A percentile compares a stretch with the other conserved stretches of the same genome.
phyloP scores from a whole-genome alignment of 2,329 filamentous ascomycete species.

The Lachnellula cervina region DNA sequence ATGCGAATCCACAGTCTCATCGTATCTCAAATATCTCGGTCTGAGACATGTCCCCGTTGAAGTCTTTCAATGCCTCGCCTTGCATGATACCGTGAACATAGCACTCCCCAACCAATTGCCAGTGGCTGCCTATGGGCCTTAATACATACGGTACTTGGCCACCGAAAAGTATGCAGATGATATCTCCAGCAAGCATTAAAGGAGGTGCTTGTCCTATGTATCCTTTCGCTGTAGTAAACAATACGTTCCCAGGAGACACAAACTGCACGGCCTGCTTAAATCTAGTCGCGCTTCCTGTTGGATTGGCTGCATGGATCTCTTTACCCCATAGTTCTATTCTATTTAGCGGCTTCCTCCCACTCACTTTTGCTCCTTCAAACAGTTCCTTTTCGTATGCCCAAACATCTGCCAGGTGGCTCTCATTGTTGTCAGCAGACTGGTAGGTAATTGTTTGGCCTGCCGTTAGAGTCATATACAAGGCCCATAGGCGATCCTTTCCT shows the following conservation, averaged over 20 bases:
- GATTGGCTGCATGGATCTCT: neutral
- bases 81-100: constrained; percentile 14
- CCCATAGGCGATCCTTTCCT: neutral
- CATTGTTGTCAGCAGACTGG: neutral
- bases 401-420: neutral
- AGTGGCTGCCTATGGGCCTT: neutral
- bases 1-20: neutral
- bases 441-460: neutral
- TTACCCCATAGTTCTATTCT: neutral
- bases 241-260: neutral
- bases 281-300: neutral
- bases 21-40: neutral
- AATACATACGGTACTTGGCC: constrained; percentile 7
- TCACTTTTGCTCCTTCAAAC: neutral
- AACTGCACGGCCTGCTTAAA: neutral
- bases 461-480: neutral
- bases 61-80: constrained; percentile 3
- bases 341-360: neutral
- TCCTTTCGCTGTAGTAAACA: constrained; percentile 7
- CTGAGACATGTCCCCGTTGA: neutral
- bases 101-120: constrained; percentile 4
- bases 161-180: constrained; percentile 7
- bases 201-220: constrained; percentile 7
- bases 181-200: neutral
- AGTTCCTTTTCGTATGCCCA: neutral